Conservation (phyloP, 2,329 filamentous ascomycete species). For the Chrysosporium queenslandicum region DNA sequence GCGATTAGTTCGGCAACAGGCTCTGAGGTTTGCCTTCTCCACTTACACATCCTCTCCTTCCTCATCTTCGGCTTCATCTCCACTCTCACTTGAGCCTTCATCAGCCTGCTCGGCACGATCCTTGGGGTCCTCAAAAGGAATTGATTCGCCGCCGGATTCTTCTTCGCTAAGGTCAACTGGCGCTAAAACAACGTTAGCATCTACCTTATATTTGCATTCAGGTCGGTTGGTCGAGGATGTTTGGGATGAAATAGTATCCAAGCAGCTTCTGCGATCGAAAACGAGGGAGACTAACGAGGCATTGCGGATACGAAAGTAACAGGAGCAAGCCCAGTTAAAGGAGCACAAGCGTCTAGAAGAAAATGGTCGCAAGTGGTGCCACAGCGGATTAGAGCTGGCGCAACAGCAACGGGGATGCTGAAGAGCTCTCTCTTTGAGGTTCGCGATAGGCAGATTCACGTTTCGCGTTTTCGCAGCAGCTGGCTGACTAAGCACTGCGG, state of each 20-base stretch:
- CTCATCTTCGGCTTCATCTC: conserved; percentile 21
- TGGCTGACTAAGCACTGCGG: neutral
- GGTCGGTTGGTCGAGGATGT: no score
- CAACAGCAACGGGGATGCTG: neutral
- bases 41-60: conserved; percentile 32
- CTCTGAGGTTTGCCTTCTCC: neutral
- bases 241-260: no score
- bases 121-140: conserved; percentile 26
- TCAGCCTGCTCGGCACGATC: conserved; percentile 18
- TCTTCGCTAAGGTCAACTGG: conserved; percentile 18
- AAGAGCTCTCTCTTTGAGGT: neutral
- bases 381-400: neutral
- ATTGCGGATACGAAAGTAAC: conserved; percentile 21
- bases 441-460: neutral
- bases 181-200: neutral
- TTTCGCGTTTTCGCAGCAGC: neutral
- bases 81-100: conserved; percentile 13
- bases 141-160: conserved; percentile 30
- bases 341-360: no score
- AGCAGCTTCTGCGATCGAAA: neutral
- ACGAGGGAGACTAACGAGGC: conserved; percentile 33
- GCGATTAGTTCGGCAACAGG: neutral
- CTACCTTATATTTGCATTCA: no score
- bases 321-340: conserved; percentile 3
- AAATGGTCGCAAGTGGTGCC: no score